Percentiles rank a stretch among this genome's conserved stretches.
Conservation (phyloP, 495 filamentous ascomycete species). For the Evansstolkia leycettana region DNA sequence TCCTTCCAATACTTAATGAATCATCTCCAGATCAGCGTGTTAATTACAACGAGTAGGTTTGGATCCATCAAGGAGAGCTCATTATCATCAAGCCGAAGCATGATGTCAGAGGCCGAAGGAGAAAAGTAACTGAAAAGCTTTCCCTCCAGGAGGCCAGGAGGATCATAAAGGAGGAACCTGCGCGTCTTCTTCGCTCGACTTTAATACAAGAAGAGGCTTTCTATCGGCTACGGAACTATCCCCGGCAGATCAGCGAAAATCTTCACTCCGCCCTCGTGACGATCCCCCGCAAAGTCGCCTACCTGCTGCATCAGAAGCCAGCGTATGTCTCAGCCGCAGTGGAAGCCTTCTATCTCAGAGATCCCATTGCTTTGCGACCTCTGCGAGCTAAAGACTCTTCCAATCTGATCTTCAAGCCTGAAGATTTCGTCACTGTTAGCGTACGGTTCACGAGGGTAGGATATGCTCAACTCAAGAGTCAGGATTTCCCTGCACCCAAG, state of each 20-base stretch:
- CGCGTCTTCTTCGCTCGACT: constrained; percentile 47
- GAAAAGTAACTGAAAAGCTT: constrained; percentile 34
- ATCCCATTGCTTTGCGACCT: constrained; percentile 64
- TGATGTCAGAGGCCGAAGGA: constrained; percentile 8
- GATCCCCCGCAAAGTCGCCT: constrained; percentile 74
- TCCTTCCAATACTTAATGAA: background rate
- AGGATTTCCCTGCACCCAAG: constrained; percentile 62
- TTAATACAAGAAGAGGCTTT: constrained; percentile 82
- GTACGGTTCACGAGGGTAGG: constrained; percentile 76
- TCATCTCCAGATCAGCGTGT: background rate
- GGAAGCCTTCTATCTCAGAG: constrained; percentile 87
- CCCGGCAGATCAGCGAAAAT: constrained; percentile 53
- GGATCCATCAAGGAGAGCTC: constrained; percentile 65
- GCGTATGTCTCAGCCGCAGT: constrained; percentile 67
- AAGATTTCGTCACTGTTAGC: constrained; percentile 67
- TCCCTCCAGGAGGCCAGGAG: constrained; percentile 46
- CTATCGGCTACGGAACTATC: constrained; percentile 73
- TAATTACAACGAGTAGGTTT: constrained; percentile 36
- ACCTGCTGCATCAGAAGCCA: constrained; percentile 60
- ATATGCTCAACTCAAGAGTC: constrained; percentile 84
- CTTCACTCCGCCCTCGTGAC: constrained; percentile 59
- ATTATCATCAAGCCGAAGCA: constrained; percentile 54
- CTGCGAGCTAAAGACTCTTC: constrained; percentile 39
- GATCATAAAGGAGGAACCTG: constrained; percentile 40
- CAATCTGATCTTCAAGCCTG: constrained; percentile 52